Percentiles rank a stretch among this genome's conserved stretches.
Conservation (phyloP, 257 asterid species). For the Ballota nigra region DNA sequence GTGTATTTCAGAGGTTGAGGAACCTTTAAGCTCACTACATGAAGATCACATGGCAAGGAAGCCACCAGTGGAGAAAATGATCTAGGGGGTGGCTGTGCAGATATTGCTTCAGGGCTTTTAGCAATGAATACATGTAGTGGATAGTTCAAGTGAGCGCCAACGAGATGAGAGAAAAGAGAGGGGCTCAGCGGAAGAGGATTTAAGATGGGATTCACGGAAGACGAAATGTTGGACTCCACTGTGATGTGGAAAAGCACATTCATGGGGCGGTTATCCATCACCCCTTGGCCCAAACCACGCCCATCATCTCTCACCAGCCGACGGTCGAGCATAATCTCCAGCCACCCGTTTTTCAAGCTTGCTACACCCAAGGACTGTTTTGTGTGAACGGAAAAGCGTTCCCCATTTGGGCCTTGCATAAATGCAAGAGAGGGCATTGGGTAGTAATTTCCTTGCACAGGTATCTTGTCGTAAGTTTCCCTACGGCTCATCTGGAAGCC, state of each 20-base stretch:
- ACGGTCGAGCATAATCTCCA: constrained; percentile 95
- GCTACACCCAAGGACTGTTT: constrained; percentile 92
- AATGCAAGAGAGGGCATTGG: constrained; percentile 97
- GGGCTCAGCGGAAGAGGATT: constrained; percentile 62
- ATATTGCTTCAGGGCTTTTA: constrained; percentile 72
- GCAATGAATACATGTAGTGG: constrained; percentile 73
- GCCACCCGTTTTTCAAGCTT: constrained; percentile 77
- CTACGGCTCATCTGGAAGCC: constrained; percentile 97
- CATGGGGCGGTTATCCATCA: constrained; percentile 87
- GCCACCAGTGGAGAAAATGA: constrained; percentile 77
- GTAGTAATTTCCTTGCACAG: constrained; percentile 92
- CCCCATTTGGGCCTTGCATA: constrained; percentile 68
- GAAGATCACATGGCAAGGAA: constrained; percentile 89
- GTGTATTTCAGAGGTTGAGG: constrained; percentile 71
- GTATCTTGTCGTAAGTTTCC: constrained; percentile 91
- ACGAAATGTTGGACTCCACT: constrained; percentile 67
- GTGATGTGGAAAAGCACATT: constrained; percentile 76
- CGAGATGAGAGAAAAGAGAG: constrained; percentile 84
- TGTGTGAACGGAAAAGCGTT: constrained; percentile 82
- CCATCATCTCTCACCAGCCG: constrained; percentile 84
- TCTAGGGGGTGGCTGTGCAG: constrained; percentile 95
- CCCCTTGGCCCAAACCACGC: constrained; percentile 97
- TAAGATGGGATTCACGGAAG: constrained; percentile 34
- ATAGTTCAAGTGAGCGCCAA: constrained; percentile 81
- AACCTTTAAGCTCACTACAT: constrained; percentile 81